Base-by-base conservation (phyloP, 352 stramenopile species). In the Peronosclerospora sorghi region DNA sequence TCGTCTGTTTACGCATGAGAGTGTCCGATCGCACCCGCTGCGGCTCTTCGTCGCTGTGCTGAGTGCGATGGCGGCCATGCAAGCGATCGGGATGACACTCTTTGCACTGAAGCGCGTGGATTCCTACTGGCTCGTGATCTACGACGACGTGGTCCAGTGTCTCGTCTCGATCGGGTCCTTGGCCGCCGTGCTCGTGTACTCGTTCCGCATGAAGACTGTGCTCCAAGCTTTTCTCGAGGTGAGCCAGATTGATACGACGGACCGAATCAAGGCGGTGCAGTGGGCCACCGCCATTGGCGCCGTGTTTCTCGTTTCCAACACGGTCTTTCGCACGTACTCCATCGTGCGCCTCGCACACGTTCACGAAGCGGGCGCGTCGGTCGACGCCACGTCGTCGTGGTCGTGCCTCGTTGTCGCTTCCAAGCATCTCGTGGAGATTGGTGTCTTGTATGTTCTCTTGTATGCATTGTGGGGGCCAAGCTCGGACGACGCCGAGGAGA, bases 221-320 rank as follows among this genome's bases (percentile, higher is more conserved):
- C 64, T 98, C 7, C 90, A 87, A 39, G 96, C 94, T 1, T 83
- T 98, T 32, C 77, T 96, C 4, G 91, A 95, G 29, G 94, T 98
- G 15, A 97, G 96, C 48, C 90, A 98, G 62, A 95, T 98, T 32
- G 92, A 94, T 27, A 98, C 92, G 10, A 96, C 96, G n/a, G 86
- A 83, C 47, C 86, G 96, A 48, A 95, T 98, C 27, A 92, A 90
- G 48, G 81, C 90, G 3, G 96, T 98, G 36, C 87, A 97, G 24
- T 97, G 86, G 76, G 96, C 96, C 30, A 97, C 92, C 12, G 79
- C 91, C 3, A 97, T 95, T 37, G 94, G 91, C 29, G 95, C 95
- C 23, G 68, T 96, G 37, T 98, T 98, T 59, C 95, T 98, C 52
- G 58, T 97, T n/a, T 80, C 89, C 7, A 88, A 96, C 39, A 71